Conservation (phyloP, 371 early-diverging fungal genomes). For the Mortierella sp. region DNA sequence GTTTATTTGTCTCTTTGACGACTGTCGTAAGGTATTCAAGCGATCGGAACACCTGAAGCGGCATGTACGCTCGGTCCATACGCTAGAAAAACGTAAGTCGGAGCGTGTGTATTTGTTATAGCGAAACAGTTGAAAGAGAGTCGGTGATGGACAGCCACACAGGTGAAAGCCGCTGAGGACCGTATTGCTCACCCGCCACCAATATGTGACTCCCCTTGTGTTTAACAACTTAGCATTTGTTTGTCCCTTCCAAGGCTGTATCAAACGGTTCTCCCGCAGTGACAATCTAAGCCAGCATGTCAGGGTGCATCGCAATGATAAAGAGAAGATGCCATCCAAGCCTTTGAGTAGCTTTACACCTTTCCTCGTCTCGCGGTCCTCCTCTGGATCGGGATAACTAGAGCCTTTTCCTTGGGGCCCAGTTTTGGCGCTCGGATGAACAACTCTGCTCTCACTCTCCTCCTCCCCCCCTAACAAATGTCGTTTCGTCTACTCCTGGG, state of each 20-base stretch:
- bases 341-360: constrained; percentile 25
- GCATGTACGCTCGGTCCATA: constrained; percentile 73
- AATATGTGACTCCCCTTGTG: neutral
- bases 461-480: neutral
- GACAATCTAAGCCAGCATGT: constrained; percentile 60
- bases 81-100: constrained; percentile 69
- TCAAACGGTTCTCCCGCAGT: constrained; percentile 58
- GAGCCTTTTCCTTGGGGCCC: no score
- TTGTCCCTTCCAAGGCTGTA: constrained; percentile 49
- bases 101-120: no score
- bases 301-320: constrained; percentile 54
- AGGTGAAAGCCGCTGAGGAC: no score
- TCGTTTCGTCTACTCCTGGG: neutral
- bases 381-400: no score
- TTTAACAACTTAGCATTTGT: constrained; percentile 33
- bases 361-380: neutral
- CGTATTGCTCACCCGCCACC: no score
- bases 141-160: no score
- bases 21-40: constrained; percentile 69
- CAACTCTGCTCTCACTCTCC: neutral
- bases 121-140: no score
- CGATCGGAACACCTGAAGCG: constrained; percentile 74
- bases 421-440: neutral
- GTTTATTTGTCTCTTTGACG: constrained; percentile 57
- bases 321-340: constrained; percentile 14